phyloP scores from a whole-genome alignment of 2,329 filamentous ascomycete species.

The Microcera coccophila region DNA sequence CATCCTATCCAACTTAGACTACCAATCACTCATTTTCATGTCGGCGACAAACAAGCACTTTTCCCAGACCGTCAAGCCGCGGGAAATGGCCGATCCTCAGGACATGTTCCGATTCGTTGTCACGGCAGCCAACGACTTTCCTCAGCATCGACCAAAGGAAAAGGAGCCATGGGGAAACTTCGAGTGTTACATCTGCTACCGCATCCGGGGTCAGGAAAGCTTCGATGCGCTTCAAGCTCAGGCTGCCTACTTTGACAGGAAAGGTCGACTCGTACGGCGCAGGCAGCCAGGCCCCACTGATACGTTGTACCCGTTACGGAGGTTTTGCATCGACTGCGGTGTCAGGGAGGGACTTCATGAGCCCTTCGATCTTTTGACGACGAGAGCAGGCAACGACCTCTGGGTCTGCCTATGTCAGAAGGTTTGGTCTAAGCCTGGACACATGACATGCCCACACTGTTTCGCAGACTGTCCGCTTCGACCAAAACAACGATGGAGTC shows the following conservation, averaged over 20 bases:
- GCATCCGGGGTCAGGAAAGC: constrained; percentile 36
- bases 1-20: constrained; percentile 36
- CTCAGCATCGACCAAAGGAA: constrained; percentile 37
- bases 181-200: constrained; percentile 41
- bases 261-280: constrained; percentile 29
- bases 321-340: constrained; percentile 43
- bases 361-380: constrained; percentile 36
- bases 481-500: constrained; percentile 32
- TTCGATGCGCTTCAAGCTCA: constrained; percentile 37
- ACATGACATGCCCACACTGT: constrained; percentile 35
- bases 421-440: constrained; percentile 36
- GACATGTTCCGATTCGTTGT: constrained; percentile 41
- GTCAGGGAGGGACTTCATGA: constrained; percentile 36
- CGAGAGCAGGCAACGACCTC: constrained; percentile 35
- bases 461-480: constrained; percentile 34
- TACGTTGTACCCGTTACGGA: constrained; percentile 32
- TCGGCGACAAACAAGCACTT: constrained; percentile 37
- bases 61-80: constrained; percentile 32
- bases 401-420: constrained; percentile 39
- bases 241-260: constrained; percentile 31
- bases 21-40: constrained; percentile 39
- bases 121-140: constrained; percentile 39
- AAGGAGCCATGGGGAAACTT: constrained; percentile 38
- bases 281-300: constrained; percentile 28
- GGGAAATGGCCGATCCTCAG: constrained; percentile 30